Evolutionary conservation across 805 yeast genomes (phyloP).

Genomic region (Hermanozyma aechmeae): DNA sequence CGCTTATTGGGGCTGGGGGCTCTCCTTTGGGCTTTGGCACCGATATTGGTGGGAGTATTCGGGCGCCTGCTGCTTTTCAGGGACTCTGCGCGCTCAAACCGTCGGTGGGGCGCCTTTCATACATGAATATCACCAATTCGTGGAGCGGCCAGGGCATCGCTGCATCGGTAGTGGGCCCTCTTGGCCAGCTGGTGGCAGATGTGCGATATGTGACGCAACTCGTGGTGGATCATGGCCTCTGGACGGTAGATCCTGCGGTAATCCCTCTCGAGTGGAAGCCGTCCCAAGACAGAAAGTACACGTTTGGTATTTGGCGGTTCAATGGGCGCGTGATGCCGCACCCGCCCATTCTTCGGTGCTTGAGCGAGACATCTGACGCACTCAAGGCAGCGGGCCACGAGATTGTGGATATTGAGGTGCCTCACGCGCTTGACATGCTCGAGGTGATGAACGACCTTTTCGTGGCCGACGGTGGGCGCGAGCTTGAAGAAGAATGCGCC

Average conservation of each 20-base stretch:
- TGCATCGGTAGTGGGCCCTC: no score
- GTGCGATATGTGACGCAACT: no score
- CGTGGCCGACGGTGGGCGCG: background rate
- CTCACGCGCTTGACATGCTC: background rate
- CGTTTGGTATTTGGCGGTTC: constrained; percentile 1
- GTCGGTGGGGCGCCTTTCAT: no score
- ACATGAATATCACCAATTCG: constrained; percentile 1
- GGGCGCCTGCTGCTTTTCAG: no score
- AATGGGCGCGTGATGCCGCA: constrained; percentile 1
- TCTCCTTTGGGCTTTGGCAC: background rate
- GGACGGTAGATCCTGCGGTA: no score
- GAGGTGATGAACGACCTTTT: background rate
- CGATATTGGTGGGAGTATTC: background rate
- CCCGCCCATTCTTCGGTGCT: constrained; percentile 1
- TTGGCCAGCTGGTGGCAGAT: no score
- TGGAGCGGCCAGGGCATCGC: no score
- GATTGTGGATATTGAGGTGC: background rate
- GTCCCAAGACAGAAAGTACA: background rate
- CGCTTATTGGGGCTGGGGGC: no score
- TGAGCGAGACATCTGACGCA: background rate
- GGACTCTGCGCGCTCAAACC: no score
- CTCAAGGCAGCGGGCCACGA: constrained; percentile 1
- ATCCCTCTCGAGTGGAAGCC: no score
- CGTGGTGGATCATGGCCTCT: no score
- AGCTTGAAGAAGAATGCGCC: background rate